Evolutionary conservation across 805 yeast genomes (phyloP), one percentile per base, ranked within the genome.

Genomic region (Helenozyma baotianmanensis): DNA sequence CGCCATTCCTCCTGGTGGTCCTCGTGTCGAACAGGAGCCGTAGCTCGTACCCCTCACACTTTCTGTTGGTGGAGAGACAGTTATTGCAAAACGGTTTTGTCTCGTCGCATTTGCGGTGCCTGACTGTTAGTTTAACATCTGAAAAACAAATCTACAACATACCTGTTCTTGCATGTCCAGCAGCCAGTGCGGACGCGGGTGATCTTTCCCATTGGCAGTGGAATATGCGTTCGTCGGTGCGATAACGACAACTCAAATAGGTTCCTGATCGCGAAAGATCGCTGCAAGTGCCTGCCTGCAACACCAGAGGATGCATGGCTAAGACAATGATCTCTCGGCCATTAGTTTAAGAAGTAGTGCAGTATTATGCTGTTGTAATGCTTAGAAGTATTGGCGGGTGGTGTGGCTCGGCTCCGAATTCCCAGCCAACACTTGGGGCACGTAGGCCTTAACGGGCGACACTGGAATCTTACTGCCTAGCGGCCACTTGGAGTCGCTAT

Each of bases 91-190:
- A 42, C 2, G 81, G 81, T 39, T 69, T 72, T 2, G 61, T 60
- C 44, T 75, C 81, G 45, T 74, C 80, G 47, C 81, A 75, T 41
- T 75, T 75, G 33, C 77, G 53, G 38, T 76, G 67, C 35, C 79
- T 68, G 21, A 9, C n/a, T 15, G 46, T 45, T 40, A 40, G 47
- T 39, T 25, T 10, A 25, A 13, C 10, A n/a, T 5, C 21, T 4
- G 10, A 22, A 17, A 17, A 12, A 12, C 14, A 11, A 16, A 9
- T 16, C 2, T 21, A 10, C 21, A 19, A 50, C 71, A 21, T 42
- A 66, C 72, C 74, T 56, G 38, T 54, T 61, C 43, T 74, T 74
- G 48, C 81, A 75, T 1, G 77, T 74, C 69, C 77, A 70, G 40
- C 81, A 75, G 0, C 80, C 81, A 3, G 72, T 73, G 38, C 80